Base-by-base conservation (phyloP, 257 asterid genomes). In the Nicotiana tomentosiformis region DNA sequence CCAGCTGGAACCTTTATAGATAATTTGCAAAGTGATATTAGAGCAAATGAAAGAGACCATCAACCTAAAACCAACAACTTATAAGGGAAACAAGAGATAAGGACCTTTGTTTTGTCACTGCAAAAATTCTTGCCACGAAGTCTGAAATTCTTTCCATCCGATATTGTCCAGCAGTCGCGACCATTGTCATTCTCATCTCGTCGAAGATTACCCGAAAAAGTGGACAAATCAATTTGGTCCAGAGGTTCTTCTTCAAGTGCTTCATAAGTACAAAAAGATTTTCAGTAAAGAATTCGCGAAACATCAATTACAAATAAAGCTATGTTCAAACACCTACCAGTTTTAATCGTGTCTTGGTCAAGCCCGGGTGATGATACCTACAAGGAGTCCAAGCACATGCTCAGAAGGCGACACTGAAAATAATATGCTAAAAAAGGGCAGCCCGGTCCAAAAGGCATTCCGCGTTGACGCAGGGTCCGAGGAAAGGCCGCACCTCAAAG, bases 61-160 rank as follows among this genome's bases (percentile, higher is more conserved):
- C 58, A 37, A 23, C 33, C 66, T 17, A 81, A 65, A 39, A 66
- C 43, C 33, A n/a, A 30, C 5, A 39, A 10, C 60, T 65, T 51
- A 81, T 67, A 1, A 29, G 56, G 66, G 68, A 76, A 15, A 84
- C 81, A 78, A 46, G 64, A 60, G 62, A 64, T 65, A 67, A 43
- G 53, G 78, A 94, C 98, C 93, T 94, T 94, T 80, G 97, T 90
- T 90, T 94, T 95, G 89, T 96, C 97, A 84, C 80, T 87, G 89
- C 97, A 93, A 84, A 93, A 96, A 64, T 69, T 89, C 88, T 89
- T 94, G 89, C 98, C 89, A 77, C 99, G 99, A 86, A 96, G 95
- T 90, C 93, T 92, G 86, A 96, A 96, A 87, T 96, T 96, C 85
- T 90, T 92, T 84, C 98, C 99, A 83, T 90, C 93, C 85, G 99